Percentiles rank a stretch among this genome's conserved stretches.
Conservation (phyloP, 495 filamentous ascomycete species). For the Hyphodiscus hymeniophilus region DNA sequence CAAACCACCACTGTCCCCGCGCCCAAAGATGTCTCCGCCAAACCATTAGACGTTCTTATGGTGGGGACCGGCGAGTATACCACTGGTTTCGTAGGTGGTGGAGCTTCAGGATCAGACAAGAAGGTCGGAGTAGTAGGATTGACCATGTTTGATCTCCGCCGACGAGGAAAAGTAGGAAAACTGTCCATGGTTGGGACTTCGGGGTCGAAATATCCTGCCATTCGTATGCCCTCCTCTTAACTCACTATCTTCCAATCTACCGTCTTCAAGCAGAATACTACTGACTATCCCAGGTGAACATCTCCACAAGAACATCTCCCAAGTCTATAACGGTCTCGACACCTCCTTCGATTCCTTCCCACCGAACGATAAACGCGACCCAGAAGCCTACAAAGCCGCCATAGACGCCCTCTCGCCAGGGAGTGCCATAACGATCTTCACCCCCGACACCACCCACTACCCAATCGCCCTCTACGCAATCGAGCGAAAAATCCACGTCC, state of each 20-base stretch:
- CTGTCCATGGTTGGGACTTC: conserved; percentile 87
- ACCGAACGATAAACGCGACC: conserved; percentile 58
- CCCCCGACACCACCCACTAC: conserved; percentile 87
- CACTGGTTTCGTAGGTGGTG: conserved; percentile 77
- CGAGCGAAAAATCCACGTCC: conserved; percentile 74
- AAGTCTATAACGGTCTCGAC: conserved; percentile 82
- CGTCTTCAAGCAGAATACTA: too few species aligned
- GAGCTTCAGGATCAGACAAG: conserved; percentile 76
- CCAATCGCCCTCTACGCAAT: conserved; percentile 94
- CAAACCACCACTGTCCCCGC: neutral
- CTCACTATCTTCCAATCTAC: conserved; percentile 1
- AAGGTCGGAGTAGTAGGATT: conserved; percentile 89
- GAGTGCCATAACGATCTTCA: conserved; percentile 94
- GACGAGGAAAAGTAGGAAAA: conserved; percentile 78
- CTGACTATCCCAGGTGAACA: conserved; percentile 54
- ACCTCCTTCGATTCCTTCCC: conserved; percentile 77
- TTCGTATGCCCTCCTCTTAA: conserved; percentile 50
- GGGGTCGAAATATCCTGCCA: conserved; percentile 82
- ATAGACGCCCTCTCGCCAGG: conserved; percentile 78
- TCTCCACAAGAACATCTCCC: conserved; percentile 77
- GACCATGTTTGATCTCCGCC: conserved; percentile 80
- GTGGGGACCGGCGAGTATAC: conserved; percentile 96
- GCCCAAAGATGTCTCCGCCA: conserved; percentile 19
- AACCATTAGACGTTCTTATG: conserved; percentile 84
- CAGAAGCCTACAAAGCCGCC: conserved; percentile 80